Conservation (phyloP, 805 yeast genomes). For the Candida succiphila region DNA sequence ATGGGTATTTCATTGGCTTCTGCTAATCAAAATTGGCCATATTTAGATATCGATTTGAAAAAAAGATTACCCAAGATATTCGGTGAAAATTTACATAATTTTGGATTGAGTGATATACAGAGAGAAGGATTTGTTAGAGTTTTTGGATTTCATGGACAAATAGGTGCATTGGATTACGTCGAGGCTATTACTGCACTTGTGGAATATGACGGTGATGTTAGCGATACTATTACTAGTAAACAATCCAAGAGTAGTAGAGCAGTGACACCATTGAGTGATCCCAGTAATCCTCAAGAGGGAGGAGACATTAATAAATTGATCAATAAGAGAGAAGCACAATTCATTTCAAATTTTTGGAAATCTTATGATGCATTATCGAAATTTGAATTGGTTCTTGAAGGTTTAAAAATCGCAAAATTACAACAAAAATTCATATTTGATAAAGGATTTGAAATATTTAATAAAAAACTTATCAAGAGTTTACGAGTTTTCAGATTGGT, state of each 20-base stretch:
- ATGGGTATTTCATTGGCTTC: constrained; percentile 89
- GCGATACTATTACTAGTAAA: constrained; percentile 6
- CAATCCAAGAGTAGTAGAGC: constrained; percentile 7
- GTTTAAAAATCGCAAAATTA: constrained; percentile 74
- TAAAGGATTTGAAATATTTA: constrained; percentile 85
- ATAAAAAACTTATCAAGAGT: constrained; percentile 70
- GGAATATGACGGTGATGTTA: constrained; percentile 46
- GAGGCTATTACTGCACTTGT: constrained; percentile 80
- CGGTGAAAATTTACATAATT: constrained; percentile 56
- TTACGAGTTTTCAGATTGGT: constrained; percentile 75
- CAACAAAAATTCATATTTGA: constrained; percentile 78
- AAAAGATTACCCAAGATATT: constrained; percentile 62
- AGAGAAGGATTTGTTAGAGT: constrained; percentile 81
- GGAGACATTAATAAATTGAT: constrained; percentile 10
- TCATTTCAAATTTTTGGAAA: constrained; percentile 39
- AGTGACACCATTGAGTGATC: constrained; percentile 12
- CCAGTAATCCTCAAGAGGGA: constrained; percentile 16
- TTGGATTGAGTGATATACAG: constrained; percentile 74
- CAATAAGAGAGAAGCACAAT: constrained; percentile 21
- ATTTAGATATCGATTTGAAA: constrained; percentile 75
- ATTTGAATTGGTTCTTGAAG: constrained; percentile 49
- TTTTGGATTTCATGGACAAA: constrained; percentile 78
- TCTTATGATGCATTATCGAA: constrained; percentile 44
- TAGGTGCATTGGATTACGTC: constrained; percentile 89
- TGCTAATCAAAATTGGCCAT: constrained; percentile 90